Evolutionary conservation across 1,284 basidiomycete species (phyloP).

Genomic region (Rhodotorula sp.): DNA sequence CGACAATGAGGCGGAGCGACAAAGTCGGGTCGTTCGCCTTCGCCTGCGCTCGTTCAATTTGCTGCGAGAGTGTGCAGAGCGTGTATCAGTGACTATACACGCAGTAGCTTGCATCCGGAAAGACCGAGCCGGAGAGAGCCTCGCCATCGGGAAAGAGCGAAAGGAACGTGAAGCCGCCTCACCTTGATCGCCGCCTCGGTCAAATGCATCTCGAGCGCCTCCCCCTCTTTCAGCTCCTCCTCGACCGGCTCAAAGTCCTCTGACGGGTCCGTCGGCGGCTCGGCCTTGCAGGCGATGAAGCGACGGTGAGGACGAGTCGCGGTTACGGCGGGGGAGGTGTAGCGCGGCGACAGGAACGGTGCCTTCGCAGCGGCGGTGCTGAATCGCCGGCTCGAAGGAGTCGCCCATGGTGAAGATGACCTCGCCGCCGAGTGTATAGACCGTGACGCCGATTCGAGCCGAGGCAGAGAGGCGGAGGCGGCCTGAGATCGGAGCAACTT

Average conservation of each 20-base stretch:
- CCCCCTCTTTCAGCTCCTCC: slow-evolving; percentile 7
- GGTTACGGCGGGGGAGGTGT: background rate
- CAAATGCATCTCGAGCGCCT: slow-evolving; percentile 17
- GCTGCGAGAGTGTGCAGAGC: slow-evolving; percentile 11
- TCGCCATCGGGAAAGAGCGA: background rate
- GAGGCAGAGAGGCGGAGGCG: too few relatives aligned
- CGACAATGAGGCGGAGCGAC: slow-evolving; percentile 72
- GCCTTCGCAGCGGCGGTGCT: background rate
- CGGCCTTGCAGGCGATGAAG: slow-evolving; percentile 9
- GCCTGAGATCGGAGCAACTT: too few relatives aligned
- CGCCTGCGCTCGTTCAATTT: slow-evolving; percentile 32
- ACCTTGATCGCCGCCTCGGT: slow-evolving; percentile 26
- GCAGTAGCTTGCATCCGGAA: background rate
- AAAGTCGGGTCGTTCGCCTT: slow-evolving; percentile 59
- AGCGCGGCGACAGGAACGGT: background rate
- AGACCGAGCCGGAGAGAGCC: background rate
- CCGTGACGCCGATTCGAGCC: background rate
- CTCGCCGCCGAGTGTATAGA: background rate
- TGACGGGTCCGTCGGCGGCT: slow-evolving; percentile 20
- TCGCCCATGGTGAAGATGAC: background rate
- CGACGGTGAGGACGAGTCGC: background rate
- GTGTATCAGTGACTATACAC: background rate
- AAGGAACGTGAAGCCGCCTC: background rate
- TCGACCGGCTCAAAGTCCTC: slow-evolving; percentile 32
- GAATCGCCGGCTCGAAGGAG: background rate